phyloP scores from a whole-genome alignment of 371 early-diverging fungal genomes.

The Dentiscutata heterogama region DNA sequence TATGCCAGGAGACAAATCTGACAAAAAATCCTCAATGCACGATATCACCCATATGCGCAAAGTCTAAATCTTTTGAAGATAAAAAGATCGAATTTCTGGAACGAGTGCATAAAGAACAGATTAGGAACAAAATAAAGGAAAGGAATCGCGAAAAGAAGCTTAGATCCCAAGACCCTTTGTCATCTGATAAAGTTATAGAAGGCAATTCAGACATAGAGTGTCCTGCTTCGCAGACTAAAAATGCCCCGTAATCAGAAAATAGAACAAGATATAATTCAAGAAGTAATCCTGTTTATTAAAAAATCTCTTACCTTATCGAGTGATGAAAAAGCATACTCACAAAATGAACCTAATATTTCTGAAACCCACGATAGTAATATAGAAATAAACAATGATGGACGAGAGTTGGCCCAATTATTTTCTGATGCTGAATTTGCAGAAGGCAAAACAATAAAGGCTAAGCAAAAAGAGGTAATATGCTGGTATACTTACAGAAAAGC shows the following conservation, averaged over 20 bases:
- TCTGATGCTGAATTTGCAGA: constrained; percentile 7
- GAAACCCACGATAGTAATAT: constrained; percentile 11
- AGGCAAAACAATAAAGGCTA: constrained; percentile 26
- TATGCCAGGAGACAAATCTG: background rate
- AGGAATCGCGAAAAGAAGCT: constrained; percentile 34
- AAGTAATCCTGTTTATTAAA: constrained; percentile 38
- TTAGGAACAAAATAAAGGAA: constrained; percentile 37
- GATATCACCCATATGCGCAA: background rate
- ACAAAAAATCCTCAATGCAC: background rate
- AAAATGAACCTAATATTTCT: constrained; percentile 22
- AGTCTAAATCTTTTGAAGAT: constrained; percentile 14
- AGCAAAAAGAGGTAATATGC: constrained; percentile 7
- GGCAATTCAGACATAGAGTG: background rate
- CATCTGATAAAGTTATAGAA: background rate
- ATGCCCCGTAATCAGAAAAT: background rate
- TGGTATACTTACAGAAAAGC: constrained; percentile 29
- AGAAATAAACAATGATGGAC: background rate
- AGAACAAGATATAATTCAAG: constrained; percentile 24
- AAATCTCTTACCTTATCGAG: background rate
- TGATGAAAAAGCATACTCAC: background rate
- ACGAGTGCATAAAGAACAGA: constrained; percentile 17
- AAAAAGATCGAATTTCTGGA: constrained; percentile 32
- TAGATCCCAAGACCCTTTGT: background rate
- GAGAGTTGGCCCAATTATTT: background rate
- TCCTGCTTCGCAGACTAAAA: background rate